phyloP scores from a whole-genome alignment of 768 basidiomycete species.

The Xerocomellus chrysenteron region DNA sequence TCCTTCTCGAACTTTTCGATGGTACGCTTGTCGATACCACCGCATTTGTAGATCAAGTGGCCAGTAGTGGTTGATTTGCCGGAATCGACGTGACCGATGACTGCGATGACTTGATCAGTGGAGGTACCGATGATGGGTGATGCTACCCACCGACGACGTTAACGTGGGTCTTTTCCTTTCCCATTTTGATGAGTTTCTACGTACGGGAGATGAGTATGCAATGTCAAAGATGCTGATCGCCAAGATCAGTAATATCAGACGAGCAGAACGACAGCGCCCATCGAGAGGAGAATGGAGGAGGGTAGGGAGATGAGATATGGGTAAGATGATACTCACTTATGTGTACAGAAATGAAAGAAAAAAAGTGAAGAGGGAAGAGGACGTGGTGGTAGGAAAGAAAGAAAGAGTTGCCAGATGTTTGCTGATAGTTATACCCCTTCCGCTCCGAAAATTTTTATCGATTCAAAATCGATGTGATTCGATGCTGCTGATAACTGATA shows the following conservation, averaged over 20 bases:
- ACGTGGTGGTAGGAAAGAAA: slow-evolving; percentile 38
- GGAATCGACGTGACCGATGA: slow-evolving; percentile 99
- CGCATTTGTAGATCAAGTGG: slow-evolving; percentile 99
- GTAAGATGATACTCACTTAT: slow-evolving; percentile 39
- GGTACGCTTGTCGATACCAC: slow-evolving; percentile 99
- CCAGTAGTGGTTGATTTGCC: slow-evolving; percentile 99
- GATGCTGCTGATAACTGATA: slow-evolving; percentile 47
- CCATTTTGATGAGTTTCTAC: slow-evolving; percentile 73
- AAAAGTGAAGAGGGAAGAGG: slow-evolving; percentile 30
- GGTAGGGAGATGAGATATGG: background rate
- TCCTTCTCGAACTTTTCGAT: slow-evolving; percentile 99
- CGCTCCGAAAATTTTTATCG: slow-evolving; percentile 61
- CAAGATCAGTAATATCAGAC: slow-evolving; percentile 22
- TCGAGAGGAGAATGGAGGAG: slow-evolving; percentile 25
- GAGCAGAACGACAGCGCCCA: background rate
- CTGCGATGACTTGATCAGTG: slow-evolving; percentile 44
- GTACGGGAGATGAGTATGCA: slow-evolving; percentile 13
- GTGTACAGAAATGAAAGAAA: slow-evolving; percentile 40
- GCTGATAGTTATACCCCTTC: slow-evolving; percentile 59
- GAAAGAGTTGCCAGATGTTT: slow-evolving; percentile 41
- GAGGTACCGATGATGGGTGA: slow-evolving; percentile 12
- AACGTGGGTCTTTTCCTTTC: slow-evolving; percentile 95
- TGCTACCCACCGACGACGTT: slow-evolving; percentile 87
- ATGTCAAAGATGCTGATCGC: slow-evolving; percentile 16
- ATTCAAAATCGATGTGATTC: slow-evolving; percentile 61